phyloP scores from a whole-genome alignment of 1,284 basidiomycete genomes.

The Athelia sp. region DNA sequence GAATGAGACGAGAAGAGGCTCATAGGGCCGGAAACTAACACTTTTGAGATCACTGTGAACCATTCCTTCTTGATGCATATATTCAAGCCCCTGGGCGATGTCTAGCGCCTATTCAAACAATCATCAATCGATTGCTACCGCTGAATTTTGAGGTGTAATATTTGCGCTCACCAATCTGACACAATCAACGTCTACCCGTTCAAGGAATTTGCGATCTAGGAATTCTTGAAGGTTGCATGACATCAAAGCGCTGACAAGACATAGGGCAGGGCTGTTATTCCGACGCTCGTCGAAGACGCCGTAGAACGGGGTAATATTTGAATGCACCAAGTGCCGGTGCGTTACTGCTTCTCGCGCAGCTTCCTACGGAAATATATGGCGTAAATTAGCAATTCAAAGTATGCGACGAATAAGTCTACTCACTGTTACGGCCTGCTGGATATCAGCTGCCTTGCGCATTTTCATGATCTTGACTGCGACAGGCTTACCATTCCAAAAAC shows the following conservation, averaged over 20 bases:
- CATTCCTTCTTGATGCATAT: neutral
- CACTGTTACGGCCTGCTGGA: neutral
- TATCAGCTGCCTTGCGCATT: neutral
- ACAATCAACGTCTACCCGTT: neutral
- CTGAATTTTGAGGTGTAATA: too few relatives aligned
- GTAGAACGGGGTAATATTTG: neutral
- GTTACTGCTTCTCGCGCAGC: neutral
- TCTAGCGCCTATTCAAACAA: neutral
- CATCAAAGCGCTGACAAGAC: neutral
- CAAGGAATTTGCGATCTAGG: neutral
- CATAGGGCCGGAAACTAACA: too few relatives aligned
- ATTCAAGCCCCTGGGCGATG: neutral
- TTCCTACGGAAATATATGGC: neutral
- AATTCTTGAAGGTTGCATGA: neutral
- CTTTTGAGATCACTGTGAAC: neutral
- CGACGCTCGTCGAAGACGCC: neutral
- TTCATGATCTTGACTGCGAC: neutral
- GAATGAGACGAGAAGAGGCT: too few relatives aligned
- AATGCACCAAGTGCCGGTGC: neutral
- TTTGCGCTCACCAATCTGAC: neutral
- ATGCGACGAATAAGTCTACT: too few relatives aligned
- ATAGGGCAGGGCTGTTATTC: neutral
- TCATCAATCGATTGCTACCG: too few relatives aligned
- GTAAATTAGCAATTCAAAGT: too few relatives aligned
- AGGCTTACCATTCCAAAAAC: neutral